These are phyloP conservation scores for Pichia nanzhaoensis DNA, from an alignment of 805 yeast species.

Conservation along the genomic window DNA sequence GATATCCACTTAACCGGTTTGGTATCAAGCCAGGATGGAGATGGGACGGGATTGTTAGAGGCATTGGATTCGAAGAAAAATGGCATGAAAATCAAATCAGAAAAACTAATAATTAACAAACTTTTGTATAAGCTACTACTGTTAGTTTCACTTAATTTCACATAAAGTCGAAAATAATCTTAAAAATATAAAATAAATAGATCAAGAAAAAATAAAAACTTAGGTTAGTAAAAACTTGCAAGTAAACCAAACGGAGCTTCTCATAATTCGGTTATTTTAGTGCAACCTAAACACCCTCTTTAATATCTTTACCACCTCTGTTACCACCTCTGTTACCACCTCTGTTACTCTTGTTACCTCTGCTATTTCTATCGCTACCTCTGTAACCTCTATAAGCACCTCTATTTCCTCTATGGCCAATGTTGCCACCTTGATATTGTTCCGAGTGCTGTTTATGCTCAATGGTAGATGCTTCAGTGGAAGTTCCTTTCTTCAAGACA, in stretches of 20 bases:
- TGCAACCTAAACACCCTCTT: too few relatives aligned
- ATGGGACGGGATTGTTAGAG: constrained; percentile 91
- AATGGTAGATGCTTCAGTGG: too few relatives aligned
- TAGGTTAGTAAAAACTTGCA: too few relatives aligned
- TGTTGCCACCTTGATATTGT: not conserved
- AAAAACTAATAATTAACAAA: constrained; percentile 3
- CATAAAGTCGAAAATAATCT: too few relatives aligned
- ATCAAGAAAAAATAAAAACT: too few relatives aligned
- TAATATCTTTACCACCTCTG: constrained; percentile 4
- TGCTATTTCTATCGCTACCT: not conserved
- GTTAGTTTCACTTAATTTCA: too few relatives aligned
- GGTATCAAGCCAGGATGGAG: constrained; percentile 68
- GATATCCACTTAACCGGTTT: constrained; percentile 63
- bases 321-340: constrained; percentile 1
- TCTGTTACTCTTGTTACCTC: not conserved
- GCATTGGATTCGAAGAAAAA: constrained; percentile 76
- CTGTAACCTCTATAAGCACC: not conserved
- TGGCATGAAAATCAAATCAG: constrained; percentile 36
- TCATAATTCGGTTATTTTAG: too few relatives aligned
- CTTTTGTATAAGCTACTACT: too few relatives aligned
- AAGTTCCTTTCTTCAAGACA: not conserved
- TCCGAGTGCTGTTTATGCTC: not conserved
- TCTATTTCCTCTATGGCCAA: not conserved
- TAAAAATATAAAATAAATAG: too few relatives aligned
- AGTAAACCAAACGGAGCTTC: too few relatives aligned